These are phyloP conservation scores for Blastomyces parvus DNA, from an alignment of 2,329 filamentous ascomycete genomes.

Conservation along the genomic window DNA sequence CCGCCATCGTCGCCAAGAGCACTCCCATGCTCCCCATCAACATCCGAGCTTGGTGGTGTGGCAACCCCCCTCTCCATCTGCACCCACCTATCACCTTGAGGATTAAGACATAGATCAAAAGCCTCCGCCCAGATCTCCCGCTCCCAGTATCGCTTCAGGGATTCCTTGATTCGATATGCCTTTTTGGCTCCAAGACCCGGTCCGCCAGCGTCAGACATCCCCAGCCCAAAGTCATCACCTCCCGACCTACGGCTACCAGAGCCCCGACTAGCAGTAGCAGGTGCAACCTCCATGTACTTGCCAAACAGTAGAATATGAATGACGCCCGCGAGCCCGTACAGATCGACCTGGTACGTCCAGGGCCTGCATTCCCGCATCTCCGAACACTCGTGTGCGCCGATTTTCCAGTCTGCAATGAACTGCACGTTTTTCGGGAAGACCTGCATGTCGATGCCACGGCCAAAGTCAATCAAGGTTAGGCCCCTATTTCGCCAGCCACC, in stretches of 20 bases:
- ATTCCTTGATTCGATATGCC: constrained; percentile 71
- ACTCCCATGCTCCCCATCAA: constrained; percentile 25
- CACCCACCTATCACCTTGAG: constrained; percentile 48
- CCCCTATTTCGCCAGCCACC: constrained; percentile 75
- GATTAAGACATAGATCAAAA: constrained; percentile 82
- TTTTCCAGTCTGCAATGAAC: constrained; percentile 96
- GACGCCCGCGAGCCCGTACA: constrained; percentile 82
- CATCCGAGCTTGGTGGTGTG: constrained; percentile 21
- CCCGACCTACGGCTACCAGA: constrained; percentile 6
- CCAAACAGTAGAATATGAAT: constrained; percentile 86
- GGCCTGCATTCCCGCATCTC: constrained; percentile 91
- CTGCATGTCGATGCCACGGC: constrained; percentile 86
- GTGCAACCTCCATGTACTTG: constrained; percentile 77
- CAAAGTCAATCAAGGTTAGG: constrained; percentile 85
- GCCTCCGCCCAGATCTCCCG: constrained; percentile 76
- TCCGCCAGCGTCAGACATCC: neutral
- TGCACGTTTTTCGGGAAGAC: constrained; percentile 66
- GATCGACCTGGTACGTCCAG: constrained; percentile 97
- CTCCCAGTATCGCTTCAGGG: constrained; percentile 93
- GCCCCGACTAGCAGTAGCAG: constrained; percentile 24
- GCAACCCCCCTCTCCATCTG: constrained; percentile 44
- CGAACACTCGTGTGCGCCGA: constrained; percentile 73
- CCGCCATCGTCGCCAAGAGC: neutral
- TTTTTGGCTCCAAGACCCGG: constrained; percentile 34
- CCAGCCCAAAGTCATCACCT: neutral